Base-by-base conservation (phyloP, 306 rosid genomes). In the apple (Malus domestica) region DNA sequence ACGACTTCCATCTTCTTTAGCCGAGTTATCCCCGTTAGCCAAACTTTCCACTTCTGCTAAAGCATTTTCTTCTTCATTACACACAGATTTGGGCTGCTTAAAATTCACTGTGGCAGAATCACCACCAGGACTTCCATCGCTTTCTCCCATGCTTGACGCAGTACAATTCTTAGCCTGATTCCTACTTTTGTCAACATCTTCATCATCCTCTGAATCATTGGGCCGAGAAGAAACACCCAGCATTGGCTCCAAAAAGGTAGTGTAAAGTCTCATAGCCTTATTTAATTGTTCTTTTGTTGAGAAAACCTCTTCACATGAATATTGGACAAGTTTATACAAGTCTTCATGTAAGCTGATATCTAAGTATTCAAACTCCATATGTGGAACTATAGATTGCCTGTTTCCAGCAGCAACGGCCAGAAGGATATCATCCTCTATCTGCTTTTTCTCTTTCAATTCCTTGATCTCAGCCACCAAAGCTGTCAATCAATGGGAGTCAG, bases 391-490 rank as follows among this genome's bases (percentile, higher is more conserved):
- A 68, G 90, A 88, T 73, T 88, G 96, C 78, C 83, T 92, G 75
- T 83, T 88, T 86, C 96, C 97, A 68, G 93, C 92, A n/a, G 97
- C 92, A 76, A 96, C 80, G 54, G 92, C 71, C 76, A 88, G 93
- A 81, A 96, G 82, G 67, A 89, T 86, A 80, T 91, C 97, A 66
- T 90, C 91, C 78, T 96, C 98, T 76, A 89, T 87, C 76, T 89
- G 97, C 83, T 87, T 93, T 67, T 84, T 86, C 78, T 91, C 99
- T 87, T 89, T 96, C 75, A 86, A 78, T 78, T 92, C 99, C 86
- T 88, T 96, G 82, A 96, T 96, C 86, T 92, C 99, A 63, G 93
- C 77, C 78, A 92, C 91, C 89, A 96, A 85, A 75, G 89, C 99
- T 96, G 90, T 70, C 67, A n/a, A 73, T 77, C 79, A 68, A 71